Conservation (phyloP, 2,329 filamentous ascomycete genomes). For the Penicillium italicum region DNA sequence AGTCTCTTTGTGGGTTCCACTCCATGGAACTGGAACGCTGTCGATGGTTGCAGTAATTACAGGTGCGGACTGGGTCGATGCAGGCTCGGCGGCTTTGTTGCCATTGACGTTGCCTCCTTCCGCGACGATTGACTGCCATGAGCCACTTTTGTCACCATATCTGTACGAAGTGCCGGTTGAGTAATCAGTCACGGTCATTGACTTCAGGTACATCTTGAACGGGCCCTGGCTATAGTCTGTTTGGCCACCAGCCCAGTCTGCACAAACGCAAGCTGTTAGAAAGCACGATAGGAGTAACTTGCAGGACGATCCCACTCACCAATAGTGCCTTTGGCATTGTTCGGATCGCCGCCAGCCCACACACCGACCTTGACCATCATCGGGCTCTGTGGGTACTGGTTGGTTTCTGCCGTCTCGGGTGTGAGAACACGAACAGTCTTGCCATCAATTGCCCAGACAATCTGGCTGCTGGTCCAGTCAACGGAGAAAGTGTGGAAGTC, state of each 20-base stretch:
- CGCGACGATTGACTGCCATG: slow-evolving; percentile 76
- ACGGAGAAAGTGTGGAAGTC: slow-evolving; percentile 81
- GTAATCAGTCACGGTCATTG: slow-evolving; percentile 78
- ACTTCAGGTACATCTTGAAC: slow-evolving; percentile 79
- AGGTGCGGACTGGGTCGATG: slow-evolving; percentile 52
- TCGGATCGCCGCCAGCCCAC: slow-evolving; percentile 86
- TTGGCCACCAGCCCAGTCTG: slow-evolving; percentile 76
- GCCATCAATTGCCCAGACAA: slow-evolving; percentile 83
- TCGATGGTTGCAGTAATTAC: slow-evolving; percentile 60
- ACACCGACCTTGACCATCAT: slow-evolving; percentile 91
- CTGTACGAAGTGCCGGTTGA: slow-evolving; percentile 82
- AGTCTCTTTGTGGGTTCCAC: slow-evolving; percentile 46
- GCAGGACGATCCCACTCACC: slow-evolving; percentile 33
- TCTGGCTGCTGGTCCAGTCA: slow-evolving; percentile 83
- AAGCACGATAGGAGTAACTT: background rate
- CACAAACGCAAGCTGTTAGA: background rate
- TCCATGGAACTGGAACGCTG: slow-evolving; percentile 64
- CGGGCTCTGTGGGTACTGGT: slow-evolving; percentile 88
- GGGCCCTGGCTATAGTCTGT: slow-evolving; percentile 82
- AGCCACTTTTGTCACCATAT: slow-evolving; percentile 74
- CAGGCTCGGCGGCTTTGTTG: slow-evolving; percentile 46
- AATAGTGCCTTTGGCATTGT: slow-evolving; percentile 77
- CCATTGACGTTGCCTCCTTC: slow-evolving; percentile 74
- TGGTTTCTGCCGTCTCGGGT: slow-evolving; percentile 61
- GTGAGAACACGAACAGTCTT: slow-evolving; percentile 72